phyloP scores from a whole-genome alignment of 1,284 basidiomycete genomes.

The Binderoboletus segoi region DNA sequence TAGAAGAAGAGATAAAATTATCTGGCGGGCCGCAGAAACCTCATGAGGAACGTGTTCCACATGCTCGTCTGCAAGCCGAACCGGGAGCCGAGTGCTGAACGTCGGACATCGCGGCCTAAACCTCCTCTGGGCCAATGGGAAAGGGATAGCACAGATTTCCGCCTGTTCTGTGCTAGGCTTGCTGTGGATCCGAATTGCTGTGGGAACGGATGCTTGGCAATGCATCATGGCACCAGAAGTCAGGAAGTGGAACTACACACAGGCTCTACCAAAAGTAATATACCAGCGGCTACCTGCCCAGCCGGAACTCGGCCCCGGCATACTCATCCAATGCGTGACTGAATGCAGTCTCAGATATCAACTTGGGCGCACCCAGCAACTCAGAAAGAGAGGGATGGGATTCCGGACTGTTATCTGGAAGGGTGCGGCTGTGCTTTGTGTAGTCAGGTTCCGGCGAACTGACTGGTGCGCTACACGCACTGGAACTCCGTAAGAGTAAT shows the following conservation, averaged over 20 bases:
- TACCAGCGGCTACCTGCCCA: conserved; percentile 56
- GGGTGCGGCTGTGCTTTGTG: conserved; percentile 25
- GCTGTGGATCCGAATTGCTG: neutral
- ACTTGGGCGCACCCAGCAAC: neutral
- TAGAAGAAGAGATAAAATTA: too few species aligned
- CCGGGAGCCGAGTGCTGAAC: too few species aligned
- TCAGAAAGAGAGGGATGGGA: neutral
- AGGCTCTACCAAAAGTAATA: conserved; percentile 5
- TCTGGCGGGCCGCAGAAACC: too few species aligned
- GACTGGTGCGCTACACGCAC: conserved; percentile 44
- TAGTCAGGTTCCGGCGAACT: conserved; percentile 9
- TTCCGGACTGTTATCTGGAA: conserved; percentile 15
- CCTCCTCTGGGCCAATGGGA: too few species aligned
- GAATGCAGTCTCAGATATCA: conserved; percentile 58
- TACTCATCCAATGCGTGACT: conserved; percentile 71
- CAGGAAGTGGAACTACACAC: neutral
- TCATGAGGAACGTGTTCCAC: neutral
- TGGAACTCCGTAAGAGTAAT: conserved; percentile 73
- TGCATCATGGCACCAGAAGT: neutral
- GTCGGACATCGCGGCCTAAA: too few species aligned
- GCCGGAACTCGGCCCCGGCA: conserved; percentile 68
- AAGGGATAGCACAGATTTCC: too few species aligned
- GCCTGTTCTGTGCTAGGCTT: neutral
- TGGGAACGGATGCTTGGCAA: neutral
- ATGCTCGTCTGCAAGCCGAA: too few species aligned